phyloP scores from a whole-genome alignment of 2,329 filamentous ascomycete species.

The Colletotrichum sp. region DNA sequence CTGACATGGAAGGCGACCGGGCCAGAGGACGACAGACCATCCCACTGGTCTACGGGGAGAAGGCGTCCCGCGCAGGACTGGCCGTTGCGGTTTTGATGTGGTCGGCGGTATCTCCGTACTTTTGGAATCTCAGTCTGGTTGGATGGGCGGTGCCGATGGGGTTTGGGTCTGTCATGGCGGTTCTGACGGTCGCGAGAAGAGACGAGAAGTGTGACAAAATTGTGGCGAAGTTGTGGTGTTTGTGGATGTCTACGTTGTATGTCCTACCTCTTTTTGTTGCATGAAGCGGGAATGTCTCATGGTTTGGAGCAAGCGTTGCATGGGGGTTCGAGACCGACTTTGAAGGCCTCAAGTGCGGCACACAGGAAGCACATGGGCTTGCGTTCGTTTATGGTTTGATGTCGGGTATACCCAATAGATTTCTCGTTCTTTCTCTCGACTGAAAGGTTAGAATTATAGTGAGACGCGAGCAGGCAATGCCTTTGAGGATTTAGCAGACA shows the following conservation, averaged over 20 bases:
- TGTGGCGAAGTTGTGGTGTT: constrained; percentile 29
- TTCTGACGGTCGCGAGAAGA: constrained; percentile 15
- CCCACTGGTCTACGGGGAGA: constrained; percentile 30
- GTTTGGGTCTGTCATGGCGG: constrained; percentile 7
- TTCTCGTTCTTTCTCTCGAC: background rate
- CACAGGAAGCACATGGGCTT: background rate
- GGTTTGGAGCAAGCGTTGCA: background rate
- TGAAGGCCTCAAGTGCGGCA: background rate
- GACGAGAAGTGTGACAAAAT: constrained; percentile 25
- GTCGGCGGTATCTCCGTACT: background rate
- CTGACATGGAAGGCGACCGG: constrained; percentile 30
- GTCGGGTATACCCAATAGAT: background rate
- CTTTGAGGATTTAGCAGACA: background rate
- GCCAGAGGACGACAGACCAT: constrained; percentile 29
- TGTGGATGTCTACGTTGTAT: constrained; percentile 27
- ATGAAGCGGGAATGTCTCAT: background rate
- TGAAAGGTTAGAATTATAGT: background rate
- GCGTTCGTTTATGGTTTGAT: background rate
- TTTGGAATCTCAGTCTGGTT: background rate
- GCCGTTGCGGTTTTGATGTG: constrained; percentile 18
- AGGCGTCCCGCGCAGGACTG: constrained; percentile 15
- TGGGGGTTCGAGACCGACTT: background rate
- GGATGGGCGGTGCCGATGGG: background rate
- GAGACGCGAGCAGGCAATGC: background rate
- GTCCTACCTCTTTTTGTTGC: constrained; percentile 16